These are phyloP conservation scores for Theobroma grandiflorum DNA, from an alignment of 441 rosid genomes.

Conservation along the genomic window DNA sequence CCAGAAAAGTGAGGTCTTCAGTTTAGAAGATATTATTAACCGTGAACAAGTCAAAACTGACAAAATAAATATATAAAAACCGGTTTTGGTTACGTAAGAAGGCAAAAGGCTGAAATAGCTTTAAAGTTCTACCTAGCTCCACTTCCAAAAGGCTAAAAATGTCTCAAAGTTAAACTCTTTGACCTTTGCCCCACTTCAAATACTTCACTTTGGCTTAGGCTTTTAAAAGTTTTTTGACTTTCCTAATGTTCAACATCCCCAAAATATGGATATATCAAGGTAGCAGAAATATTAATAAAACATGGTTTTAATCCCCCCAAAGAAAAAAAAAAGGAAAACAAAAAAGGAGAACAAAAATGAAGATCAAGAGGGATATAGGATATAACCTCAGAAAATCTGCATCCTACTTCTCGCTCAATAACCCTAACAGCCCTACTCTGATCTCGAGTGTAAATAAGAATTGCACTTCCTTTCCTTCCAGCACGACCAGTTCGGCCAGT, in stretches of 20 bases:
- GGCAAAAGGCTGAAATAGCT: not conserved
- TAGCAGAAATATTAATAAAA: not conserved
- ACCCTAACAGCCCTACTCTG: slow-evolving; percentile 69
- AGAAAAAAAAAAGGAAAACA: not conserved
- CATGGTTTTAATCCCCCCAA: not conserved
- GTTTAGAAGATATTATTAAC: not conserved
- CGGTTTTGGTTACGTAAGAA: not conserved
- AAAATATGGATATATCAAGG: not conserved
- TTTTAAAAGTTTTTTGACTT: not conserved
- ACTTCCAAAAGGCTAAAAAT: not conserved
- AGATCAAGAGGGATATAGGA: not conserved
- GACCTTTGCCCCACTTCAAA: not conserved
- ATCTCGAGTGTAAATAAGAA: slow-evolving; percentile 75
- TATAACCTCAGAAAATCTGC: slow-evolving; percentile 80
- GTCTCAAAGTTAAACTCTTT: not conserved
- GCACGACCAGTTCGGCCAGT: slow-evolving; percentile 99
- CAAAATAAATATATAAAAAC: not conserved
- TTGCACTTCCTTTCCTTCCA: slow-evolving; percentile 95
- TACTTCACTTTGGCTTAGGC: not conserved
- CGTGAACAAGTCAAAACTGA: not conserved
- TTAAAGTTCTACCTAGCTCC: not conserved
- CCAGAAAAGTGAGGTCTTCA: not conserved
- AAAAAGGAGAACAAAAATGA: not conserved
- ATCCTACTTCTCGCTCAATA: slow-evolving; percentile 89
- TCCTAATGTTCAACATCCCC: not conserved